phyloP scores from a whole-genome alignment of 2,329 filamentous ascomycete species.

The Blastomyces emzantsi region DNA sequence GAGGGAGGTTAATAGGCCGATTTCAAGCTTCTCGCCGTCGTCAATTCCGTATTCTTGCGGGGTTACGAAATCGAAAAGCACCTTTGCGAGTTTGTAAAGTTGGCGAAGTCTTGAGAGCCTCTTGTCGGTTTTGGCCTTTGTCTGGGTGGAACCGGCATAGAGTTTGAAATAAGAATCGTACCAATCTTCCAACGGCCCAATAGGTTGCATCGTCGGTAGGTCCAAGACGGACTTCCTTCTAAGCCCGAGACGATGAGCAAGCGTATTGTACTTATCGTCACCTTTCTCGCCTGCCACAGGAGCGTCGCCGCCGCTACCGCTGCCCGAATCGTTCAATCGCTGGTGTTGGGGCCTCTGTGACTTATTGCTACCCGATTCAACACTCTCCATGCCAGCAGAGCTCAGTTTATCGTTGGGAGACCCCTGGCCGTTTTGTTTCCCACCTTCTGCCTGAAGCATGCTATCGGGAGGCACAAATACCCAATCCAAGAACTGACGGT shows the following conservation, averaged over 20 bases:
- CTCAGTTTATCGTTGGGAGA: conserved; percentile 20
- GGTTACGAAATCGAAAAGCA: conserved; percentile 96
- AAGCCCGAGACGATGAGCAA: conserved; percentile 39
- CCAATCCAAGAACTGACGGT: conserved; percentile 93
- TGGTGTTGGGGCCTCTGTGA: not conserved
- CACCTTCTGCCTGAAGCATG: conserved; percentile 62
- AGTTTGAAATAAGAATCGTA: conserved; percentile 79
- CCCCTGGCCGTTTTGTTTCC: conserved; percentile 18
- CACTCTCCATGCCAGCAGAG: conserved; percentile 14
- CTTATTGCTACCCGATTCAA: conserved; percentile 20
- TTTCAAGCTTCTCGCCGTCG: conserved; percentile 95
- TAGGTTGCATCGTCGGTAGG: conserved; percentile 35
- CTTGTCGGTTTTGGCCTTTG: conserved; percentile 71
- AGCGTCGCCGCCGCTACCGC: conserved; percentile 16
- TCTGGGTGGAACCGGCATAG: conserved; percentile 65
- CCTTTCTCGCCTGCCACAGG: conserved; percentile 19
- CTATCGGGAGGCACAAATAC: conserved; percentile 80
- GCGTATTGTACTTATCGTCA: conserved; percentile 25
- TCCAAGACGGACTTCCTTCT: conserved; percentile 44
- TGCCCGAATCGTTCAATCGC: conserved; percentile 8
- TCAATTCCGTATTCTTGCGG: conserved; percentile 97
- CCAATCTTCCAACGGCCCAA: conserved; percentile 43
- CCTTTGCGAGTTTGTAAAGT: conserved; percentile 85
- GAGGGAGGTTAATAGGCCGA: conserved; percentile 85
- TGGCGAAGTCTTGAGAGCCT: conserved; percentile 83